Evolutionary conservation across 805 yeast genomes (phyloP).

Genomic region (Suhomyces tanzawaensis): DNA sequence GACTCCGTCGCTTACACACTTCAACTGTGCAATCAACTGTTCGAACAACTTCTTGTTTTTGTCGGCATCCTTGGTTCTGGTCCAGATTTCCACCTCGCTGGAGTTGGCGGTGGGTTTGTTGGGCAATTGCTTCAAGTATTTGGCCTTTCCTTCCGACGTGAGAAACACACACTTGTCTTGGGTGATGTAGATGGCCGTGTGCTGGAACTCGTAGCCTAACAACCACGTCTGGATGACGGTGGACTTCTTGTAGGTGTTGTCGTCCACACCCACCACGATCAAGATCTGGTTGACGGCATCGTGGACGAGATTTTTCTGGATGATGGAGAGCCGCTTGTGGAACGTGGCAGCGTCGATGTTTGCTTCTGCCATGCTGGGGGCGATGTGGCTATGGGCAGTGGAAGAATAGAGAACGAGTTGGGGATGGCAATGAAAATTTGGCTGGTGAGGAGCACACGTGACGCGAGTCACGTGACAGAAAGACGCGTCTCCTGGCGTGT

Average conservation of each 20-base stretch:
- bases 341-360: conserved; percentile 52
- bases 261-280: conserved; percentile 82
- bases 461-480: neutral
- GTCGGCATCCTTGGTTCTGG: conserved; percentile 77
- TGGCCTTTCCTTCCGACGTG: conserved; percentile 83
- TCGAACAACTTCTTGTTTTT: conserved; percentile 67
- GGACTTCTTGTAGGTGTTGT: conserved; percentile 85
- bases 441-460: neutral
- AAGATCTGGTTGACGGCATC: conserved; percentile 33
- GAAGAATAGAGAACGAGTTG: neutral
- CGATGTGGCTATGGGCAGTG: neutral
- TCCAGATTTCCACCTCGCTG: conserved; percentile 54
- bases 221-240: conserved; percentile 88
- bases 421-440: neutral
- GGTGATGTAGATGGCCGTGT: conserved; percentile 70
- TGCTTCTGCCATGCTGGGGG: conserved; percentile 53
- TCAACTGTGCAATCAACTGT: conserved; percentile 50
- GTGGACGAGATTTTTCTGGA: conserved; percentile 34
- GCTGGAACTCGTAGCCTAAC: conserved; percentile 93
- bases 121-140: conserved; percentile 63
- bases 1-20: conserved; percentile 32
- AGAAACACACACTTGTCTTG: conserved; percentile 59
- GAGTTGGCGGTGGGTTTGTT: conserved; percentile 38
- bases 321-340: conserved; percentile 48
- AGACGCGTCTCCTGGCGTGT: neutral